Evolutionary conservation across 139 green algal species (phyloP), one percentile per base, ranked within the genome.

Genomic region (Spirogloea muscicola): DNA sequence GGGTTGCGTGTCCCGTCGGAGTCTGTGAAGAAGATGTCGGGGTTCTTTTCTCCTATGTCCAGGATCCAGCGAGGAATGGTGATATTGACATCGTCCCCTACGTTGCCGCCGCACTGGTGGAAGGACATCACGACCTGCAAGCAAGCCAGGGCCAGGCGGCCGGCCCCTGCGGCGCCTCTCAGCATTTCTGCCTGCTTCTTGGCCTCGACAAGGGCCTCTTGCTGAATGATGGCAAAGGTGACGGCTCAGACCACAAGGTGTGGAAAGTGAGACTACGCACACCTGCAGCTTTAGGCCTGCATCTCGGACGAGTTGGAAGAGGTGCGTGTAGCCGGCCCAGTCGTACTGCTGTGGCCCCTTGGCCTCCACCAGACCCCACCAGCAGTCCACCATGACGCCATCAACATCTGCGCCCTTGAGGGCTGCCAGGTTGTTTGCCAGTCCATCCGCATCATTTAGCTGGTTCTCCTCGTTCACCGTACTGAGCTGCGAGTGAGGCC

Each of bases 1-100:
- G 82, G 81, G 84, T 97, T 98, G 18, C 91, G 80, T 46, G 85
- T 70, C 10, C 91, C 90, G 16, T 82, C 69, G 72, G 83, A 82
- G 83, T 98, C 91, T 18, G 91, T 97, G 85, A 91, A 98, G 62
- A 93, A 97, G 52, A 98, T 92, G 76, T 98, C 92, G 7, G 87
- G 87, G 76, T 97, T 88, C 40, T 80, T 58, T 39, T 93, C 84
- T 2, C 88, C 91, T 21, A 93, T 86, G 21, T 94, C 87, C 42
- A 92, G 70, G 39, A 98, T 88, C 94, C 94, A 98, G n/a, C 81
- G 79, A 0, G 94, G 94, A 74, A 98, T 80, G 9, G 90, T 84
- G 58, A 98, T 96, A 48, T 80, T 42, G 16, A 63, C 39, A 36
- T 64, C 42, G 57, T 87, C 79, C 18, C 83, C 79, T n/a, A 75